Percentiles rank a stretch among this genome's conserved stretches.
Evolutionary conservation across 2,329 filamentous ascomycete species (phyloP).

Genomic region (Fusarium oxysporum): DNA sequence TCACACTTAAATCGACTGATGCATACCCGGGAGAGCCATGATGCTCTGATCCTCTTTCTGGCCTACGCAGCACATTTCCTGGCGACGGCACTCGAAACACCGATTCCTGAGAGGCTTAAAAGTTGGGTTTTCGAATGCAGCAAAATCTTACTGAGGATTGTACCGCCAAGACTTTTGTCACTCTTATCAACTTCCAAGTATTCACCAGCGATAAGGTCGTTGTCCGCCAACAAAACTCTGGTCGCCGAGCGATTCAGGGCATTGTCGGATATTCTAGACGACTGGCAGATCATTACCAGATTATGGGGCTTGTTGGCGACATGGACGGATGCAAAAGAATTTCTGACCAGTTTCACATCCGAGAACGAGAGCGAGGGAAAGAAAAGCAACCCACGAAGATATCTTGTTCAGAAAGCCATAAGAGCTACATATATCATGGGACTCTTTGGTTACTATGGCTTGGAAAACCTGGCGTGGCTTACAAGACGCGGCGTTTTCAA

Average conservation of each 20-base stretch:
- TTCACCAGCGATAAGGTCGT: rapidly evolving
- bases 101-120: neutral
- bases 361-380: neutral
- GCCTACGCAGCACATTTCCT: slow-evolving; percentile 28
- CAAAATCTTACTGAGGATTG: rapidly evolving
- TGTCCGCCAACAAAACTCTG: neutral
- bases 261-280: slow-evolving; percentile 25
- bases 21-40: slow-evolving; percentile 31
- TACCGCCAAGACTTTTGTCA: neutral
- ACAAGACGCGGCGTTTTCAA: slow-evolving; percentile 7
- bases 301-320: slow-evolving; percentile 22
- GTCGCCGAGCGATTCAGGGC: slow-evolving; percentile 16
- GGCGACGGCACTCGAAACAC: slow-evolving; percentile 16
- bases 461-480: slow-evolving; percentile 23
- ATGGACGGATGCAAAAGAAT: slow-evolving; percentile 24
- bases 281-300: slow-evolving; percentile 34
- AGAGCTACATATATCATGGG: slow-evolving; percentile 11
- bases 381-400: neutral
- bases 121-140: rapidly evolving
- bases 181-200: neutral
- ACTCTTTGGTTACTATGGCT: slow-evolving; percentile 6
- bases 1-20: slow-evolving; percentile 22
- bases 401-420: neutral
- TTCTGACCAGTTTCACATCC: neutral
- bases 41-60: slow-evolving; percentile 25